Percentiles rank a stretch among this genome's conserved stretches.
These are phyloP conservation scores for Kluyveromyces sp. DNA, from an alignment of 1,139 yeast genomes.

Conservation along the genomic window DNA sequence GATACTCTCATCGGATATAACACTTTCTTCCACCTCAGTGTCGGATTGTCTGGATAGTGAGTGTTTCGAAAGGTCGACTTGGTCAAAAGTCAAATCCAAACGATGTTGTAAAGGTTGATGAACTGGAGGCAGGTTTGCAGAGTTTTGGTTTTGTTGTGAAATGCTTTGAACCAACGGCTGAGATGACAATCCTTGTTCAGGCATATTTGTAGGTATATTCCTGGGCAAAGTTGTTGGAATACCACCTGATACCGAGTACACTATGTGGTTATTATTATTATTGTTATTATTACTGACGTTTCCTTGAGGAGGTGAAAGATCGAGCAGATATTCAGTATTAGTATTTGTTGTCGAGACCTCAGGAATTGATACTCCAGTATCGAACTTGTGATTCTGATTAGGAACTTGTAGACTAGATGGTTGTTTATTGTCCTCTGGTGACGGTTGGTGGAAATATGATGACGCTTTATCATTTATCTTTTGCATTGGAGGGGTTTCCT, in stretches of 20 bases:
- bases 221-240: no score
- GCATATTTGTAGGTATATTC: background rate
- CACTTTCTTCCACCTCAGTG: slow-evolving; percentile 7
- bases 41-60: slow-evolving; percentile 8
- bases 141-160: background rate
- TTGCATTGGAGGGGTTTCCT: slow-evolving; percentile 3
- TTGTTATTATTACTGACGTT: background rate
- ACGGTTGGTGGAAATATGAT: slow-evolving; percentile 1
- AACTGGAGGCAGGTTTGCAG: background rate
- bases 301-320: slow-evolving; percentile 5
- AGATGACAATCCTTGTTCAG: background rate
- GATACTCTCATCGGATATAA: slow-evolving; percentile 18
- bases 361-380: background rate
- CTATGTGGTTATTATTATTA: no score
- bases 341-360: background rate
- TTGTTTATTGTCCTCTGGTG: background rate
- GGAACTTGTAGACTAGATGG: background rate
- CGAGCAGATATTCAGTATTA: slow-evolving; percentile 2
- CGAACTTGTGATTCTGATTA: background rate
- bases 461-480: background rate
- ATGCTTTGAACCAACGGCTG: slow-evolving; percentile 6
- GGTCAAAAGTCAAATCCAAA: slow-evolving; percentile 19
- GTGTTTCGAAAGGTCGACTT: slow-evolving; percentile 16
- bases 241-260: no score
- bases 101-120: slow-evolving; percentile 2